Percentiles rank a stretch among this genome's conserved stretches.
These are phyloP conservation scores for Adansonia digitata DNA, from an alignment of 345 rosid species.

Conservation along the genomic window DNA sequence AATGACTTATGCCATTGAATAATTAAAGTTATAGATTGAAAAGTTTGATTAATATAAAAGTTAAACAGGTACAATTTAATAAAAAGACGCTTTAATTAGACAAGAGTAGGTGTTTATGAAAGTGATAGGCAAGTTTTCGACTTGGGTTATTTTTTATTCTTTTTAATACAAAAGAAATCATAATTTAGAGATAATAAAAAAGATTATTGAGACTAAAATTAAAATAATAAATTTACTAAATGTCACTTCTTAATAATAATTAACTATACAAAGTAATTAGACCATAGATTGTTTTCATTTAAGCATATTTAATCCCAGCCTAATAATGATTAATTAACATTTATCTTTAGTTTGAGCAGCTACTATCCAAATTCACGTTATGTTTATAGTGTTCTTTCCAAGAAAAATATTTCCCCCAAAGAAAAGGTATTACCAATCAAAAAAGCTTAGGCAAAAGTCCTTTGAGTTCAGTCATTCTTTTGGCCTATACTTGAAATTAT, in stretches of 20 bases:
- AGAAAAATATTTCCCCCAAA: constrained; percentile 16
- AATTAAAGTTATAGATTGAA: not conserved
- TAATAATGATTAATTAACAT: constrained; percentile 12
- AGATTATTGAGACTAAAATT: too few species aligned
- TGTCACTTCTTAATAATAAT: too few species aligned
- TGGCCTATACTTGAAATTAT: not conserved
- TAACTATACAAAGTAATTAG: too few species aligned
- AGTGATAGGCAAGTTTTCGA: constrained; percentile 27
- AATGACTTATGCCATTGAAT: not conserved
- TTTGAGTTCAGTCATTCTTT: not conserved
- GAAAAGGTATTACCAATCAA: not conserved
- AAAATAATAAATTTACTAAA: too few species aligned
- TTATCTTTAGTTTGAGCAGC: constrained; percentile 5
- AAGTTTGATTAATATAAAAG: constrained; percentile 1
- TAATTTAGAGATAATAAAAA: too few species aligned
- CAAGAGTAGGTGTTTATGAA: not conserved
- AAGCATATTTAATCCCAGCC: not conserved
- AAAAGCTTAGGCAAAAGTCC: constrained; percentile 11
- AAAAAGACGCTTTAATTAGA: not conserved
- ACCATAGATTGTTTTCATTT: not conserved
- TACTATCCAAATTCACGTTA: too few species aligned
- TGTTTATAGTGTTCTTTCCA: not conserved
- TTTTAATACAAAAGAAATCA: too few species aligned
- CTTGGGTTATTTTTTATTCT: too few species aligned
- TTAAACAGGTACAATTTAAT: not conserved